Evolutionary conservation across 805 yeast genomes (phyloP), one percentile per base, ranked within the genome.

Genomic region (Metschnikowia amazonensis): DNA sequence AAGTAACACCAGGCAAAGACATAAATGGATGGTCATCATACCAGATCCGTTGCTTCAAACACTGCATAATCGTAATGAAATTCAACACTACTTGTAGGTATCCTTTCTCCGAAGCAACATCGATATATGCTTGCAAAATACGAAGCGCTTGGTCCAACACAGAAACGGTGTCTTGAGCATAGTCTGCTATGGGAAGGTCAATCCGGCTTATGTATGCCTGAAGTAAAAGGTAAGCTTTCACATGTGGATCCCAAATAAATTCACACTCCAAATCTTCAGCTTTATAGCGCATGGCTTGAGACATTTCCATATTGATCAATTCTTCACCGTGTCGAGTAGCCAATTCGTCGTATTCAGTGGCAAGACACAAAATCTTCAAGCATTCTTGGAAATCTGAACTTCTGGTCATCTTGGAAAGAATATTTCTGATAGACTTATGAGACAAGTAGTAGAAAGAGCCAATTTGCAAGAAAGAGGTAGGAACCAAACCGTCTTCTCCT

Each of bases 321-420:
- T 88, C 96, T 65, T 89, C 97, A 21, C 95, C 95, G 61, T 90
- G 97, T 50, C 97, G 75, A 1, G 94, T 87, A 1, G 97, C 92
- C 18, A 90, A 69, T 56, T 88, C 96, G 60, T 89, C 89, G 58
- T 86, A 89, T 63, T 89, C 97, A 0, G 81, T 68, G 0, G 92
- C 86, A 48, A 77, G 76, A 41, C 84, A 79, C 49, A 72, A 63
- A 61, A 80, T 67, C 48, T 70, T 66, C 65, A 94, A 60, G 70
- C 90, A 77, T 43, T 81, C 79, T 60, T 89, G 67, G 56, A 85
- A 81, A 3, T 75, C 29, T 8, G 52, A 48, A n/a, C 39, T 43
- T 1, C 37, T 17, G 9, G 41, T 44, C 30, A 51, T 34, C 4
- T 44, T 45, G 10, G 46, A 33, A 21, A 55, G 48, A 14, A 48